phyloP scores from a whole-genome alignment of 306 rosid genomes.

The Amphicarpaea edgeworthii region DNA sequence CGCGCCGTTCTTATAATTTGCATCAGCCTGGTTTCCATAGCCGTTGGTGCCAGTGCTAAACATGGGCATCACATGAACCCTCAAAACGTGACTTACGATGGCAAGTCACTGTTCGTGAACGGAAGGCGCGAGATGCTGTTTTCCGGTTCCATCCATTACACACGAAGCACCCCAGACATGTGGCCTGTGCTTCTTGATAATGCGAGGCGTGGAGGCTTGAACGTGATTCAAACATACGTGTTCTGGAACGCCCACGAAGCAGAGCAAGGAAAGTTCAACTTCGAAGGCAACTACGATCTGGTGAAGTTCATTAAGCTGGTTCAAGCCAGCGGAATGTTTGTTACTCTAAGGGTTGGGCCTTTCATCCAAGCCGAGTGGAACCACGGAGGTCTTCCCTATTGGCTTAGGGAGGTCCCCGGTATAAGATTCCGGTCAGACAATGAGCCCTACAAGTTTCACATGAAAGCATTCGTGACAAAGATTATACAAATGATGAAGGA shows the following conservation, averaged over 20 bases:
- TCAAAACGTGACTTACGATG: constrained; percentile 62
- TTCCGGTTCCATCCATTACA: constrained; percentile 90
- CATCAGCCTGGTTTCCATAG: constrained; percentile 29
- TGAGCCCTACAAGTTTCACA: constrained; percentile 66
- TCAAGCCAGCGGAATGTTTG: constrained; percentile 65
- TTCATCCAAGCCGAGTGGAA: constrained; percentile 99
- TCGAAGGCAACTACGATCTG: constrained; percentile 70
- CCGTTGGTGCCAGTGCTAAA: no score
- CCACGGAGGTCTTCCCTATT: constrained; percentile 96
- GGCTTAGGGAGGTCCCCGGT: constrained; percentile 81
- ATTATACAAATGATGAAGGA: constrained; percentile 66
- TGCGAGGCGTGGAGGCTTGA: constrained; percentile 85
- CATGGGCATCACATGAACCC: neutral
- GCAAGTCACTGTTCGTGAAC: constrained; percentile 52
- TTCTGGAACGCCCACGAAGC: constrained; percentile 96
- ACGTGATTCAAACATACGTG: constrained; percentile 88
- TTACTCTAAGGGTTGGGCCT: constrained; percentile 82
- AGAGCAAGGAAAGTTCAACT: constrained; percentile 67
- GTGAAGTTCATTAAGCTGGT: constrained; percentile 71
- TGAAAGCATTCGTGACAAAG: constrained; percentile 64
- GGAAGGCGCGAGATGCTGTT: constrained; percentile 73
- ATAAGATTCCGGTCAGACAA: constrained; percentile 77
- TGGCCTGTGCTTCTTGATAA: constrained; percentile 74
- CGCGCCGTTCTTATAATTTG: neutral
- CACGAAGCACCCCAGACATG: constrained; percentile 77